phyloP scores from a whole-genome alignment of 768 basidiomycete genomes.

The Calocera cornea region DNA sequence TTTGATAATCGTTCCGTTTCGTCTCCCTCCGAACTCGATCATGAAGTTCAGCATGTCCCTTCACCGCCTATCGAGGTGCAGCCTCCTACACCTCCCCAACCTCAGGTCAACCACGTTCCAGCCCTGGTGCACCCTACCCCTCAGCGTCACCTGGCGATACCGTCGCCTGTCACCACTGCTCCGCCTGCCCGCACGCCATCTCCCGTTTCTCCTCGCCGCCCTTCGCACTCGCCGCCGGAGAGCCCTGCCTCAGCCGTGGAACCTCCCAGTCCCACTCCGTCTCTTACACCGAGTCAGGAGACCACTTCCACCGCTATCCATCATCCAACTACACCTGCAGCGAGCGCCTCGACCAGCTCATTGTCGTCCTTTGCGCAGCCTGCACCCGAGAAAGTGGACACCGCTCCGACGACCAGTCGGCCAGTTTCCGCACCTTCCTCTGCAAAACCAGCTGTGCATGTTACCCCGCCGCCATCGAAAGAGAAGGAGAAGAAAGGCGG shows the following conservation, averaged over 20 bases:
- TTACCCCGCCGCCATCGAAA: conserved; percentile 25
- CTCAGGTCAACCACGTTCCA: conserved; percentile 17
- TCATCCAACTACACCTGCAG: conserved; percentile 17
- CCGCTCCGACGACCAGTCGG: neutral
- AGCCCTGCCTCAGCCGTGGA: conserved; percentile 8
- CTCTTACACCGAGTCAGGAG: neutral
- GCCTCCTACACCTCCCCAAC: neutral
- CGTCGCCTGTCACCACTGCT: conserved; percentile 19
- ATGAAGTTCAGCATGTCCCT: neutral
- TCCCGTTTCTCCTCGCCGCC: conserved; percentile 12
- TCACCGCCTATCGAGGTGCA: neutral
- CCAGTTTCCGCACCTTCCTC: neutral
- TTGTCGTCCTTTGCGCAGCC: neutral
- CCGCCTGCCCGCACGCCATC: conserved; percentile 19
- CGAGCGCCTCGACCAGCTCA: conserved; percentile 22
- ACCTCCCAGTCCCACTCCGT: neutral
- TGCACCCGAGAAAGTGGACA: neutral
- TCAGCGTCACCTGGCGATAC: conserved; percentile 34
- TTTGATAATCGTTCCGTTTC: neutral
- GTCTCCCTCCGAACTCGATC: neutral
- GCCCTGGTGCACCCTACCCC: conserved; percentile 57
- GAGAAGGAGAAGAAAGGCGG: conserved; percentile 61
- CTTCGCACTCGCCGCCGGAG: conserved; percentile 8
- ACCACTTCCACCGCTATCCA: neutral
- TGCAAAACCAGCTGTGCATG: conserved; percentile 13